phyloP scores from a whole-genome alignment of 306 rosid species.

The Calophaca sinica region DNA sequence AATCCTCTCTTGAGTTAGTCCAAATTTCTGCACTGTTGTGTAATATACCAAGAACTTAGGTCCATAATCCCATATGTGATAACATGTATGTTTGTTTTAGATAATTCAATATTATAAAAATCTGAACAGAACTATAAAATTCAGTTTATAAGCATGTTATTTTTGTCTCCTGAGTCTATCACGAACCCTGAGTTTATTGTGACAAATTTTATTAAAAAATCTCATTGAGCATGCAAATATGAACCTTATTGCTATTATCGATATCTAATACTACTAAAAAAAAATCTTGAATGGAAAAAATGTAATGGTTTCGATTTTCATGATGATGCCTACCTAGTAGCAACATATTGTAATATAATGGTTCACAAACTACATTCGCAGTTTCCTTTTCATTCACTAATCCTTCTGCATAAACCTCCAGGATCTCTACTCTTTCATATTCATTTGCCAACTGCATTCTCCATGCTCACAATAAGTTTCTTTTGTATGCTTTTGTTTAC shows the following conservation, averaged over 20 bases:
- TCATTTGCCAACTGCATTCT: constrained; percentile 43
- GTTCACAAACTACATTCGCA: constrained; percentile 36
- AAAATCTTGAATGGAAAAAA: constrained; percentile 17
- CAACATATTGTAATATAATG: constrained; percentile 37
- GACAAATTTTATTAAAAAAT: background rate
- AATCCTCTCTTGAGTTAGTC: no score
- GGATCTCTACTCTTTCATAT: constrained; percentile 19
- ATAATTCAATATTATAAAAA: no score
- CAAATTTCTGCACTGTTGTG: no score
- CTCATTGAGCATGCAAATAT: no score
- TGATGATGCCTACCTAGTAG: constrained; percentile 1
- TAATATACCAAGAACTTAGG: no score
- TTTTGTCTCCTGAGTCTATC: no score
- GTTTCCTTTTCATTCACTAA: constrained; percentile 15
- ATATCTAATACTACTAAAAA: constrained; percentile 17
- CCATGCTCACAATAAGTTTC: constrained; percentile 37
- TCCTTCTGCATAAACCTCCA: constrained; percentile 29
- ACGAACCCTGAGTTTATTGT: background rate
- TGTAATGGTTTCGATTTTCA: constrained; percentile 22
- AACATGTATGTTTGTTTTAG: no score
- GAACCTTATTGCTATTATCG: background rate
- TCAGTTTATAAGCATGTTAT: no score
- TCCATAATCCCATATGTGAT: no score
- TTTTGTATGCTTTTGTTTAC: constrained; percentile 17
- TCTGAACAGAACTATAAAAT: background rate